Conservation (phyloP, 1,284 basidiomycete genomes). For the Calocybe gambosa region DNA sequence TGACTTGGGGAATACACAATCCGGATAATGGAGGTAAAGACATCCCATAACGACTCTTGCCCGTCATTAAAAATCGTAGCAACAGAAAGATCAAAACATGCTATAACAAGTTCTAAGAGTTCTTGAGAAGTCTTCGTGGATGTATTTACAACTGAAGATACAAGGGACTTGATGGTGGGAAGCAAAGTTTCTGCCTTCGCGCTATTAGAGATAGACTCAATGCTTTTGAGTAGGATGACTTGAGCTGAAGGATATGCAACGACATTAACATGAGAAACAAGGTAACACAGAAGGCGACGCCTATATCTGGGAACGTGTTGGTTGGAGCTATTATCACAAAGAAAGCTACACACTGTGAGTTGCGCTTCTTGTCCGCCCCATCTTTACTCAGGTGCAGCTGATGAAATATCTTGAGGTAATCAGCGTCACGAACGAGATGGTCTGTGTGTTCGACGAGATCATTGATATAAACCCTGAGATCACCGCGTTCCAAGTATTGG, state of each 20-base stretch:
- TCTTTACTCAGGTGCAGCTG: constrained; percentile 44
- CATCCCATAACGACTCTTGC: constrained; percentile 40
- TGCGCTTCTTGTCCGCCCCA: constrained; percentile 57
- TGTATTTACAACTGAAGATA: constrained; percentile 18
- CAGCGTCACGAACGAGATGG: constrained; percentile 66
- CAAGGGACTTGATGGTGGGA: constrained; percentile 50
- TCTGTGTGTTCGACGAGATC: constrained; percentile 48
- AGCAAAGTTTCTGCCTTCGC: constrained; percentile 62
- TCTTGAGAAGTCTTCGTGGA: constrained; percentile 18
- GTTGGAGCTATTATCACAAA: not conserved
- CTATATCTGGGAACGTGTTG: constrained; percentile 51
- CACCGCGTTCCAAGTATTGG: constrained; percentile 75
- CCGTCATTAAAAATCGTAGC: constrained; percentile 41
- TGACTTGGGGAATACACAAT: constrained; percentile 42
- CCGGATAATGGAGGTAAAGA: constrained; percentile 40
- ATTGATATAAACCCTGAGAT: constrained; percentile 64
- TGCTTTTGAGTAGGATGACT: constrained; percentile 51
- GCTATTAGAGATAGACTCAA: constrained; percentile 57
- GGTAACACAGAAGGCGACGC: constrained; percentile 69
- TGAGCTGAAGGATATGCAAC: constrained; percentile 49
- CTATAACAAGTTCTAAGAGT: constrained; percentile 45
- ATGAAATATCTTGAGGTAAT: constrained; percentile 63
- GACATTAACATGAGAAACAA: constrained; percentile 77
- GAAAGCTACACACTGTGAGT: constrained; percentile 44
- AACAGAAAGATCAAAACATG: constrained; percentile 48